These are phyloP conservation scores for Cercospora sojina DNA, from an alignment of 2,329 filamentous ascomycete genomes.

Conservation along the genomic window DNA sequence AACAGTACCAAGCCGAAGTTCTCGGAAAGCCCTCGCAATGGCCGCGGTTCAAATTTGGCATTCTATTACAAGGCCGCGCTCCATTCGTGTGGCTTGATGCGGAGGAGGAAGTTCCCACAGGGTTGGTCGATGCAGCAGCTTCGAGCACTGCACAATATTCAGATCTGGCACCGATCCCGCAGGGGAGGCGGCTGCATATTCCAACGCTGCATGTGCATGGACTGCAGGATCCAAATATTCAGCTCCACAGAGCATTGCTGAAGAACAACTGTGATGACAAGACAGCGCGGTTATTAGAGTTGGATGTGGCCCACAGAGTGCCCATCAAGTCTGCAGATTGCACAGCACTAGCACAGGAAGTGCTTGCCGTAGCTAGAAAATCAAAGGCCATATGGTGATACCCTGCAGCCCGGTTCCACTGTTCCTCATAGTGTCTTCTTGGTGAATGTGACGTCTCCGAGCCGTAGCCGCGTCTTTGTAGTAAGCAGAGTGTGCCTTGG, in stretches of 20 bases:
- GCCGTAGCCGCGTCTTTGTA: neutral
- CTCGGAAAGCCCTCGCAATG: conserved; percentile 9
- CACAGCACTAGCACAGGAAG: conserved; percentile 6
- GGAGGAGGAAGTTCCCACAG: conserved; percentile 29
- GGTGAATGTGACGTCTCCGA: neutral
- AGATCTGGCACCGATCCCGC: conserved; percentile 19
- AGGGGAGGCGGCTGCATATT: conserved; percentile 44
- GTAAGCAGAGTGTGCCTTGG: neutral
- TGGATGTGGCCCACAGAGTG: conserved; percentile 67
- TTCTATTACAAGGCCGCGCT: conserved; percentile 17
- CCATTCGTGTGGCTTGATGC: conserved; percentile 19
- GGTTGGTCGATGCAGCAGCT: conserved; percentile 11
- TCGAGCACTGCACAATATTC: conserved; percentile 9
- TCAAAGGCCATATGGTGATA: conserved; percentile 1
- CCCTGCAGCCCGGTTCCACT: neutral
- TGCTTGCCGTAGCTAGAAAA: conserved; percentile 6
- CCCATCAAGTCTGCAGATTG: conserved; percentile 61
- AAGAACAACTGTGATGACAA: conserved; percentile 56
- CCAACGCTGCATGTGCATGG: conserved; percentile 67
- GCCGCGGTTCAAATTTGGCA: conserved; percentile 17
- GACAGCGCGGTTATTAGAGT: conserved; percentile 59
- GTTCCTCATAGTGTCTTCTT: neutral
- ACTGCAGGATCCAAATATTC: conserved; percentile 55
- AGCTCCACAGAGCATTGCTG: conserved; percentile 54
- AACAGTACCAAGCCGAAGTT: conserved; percentile 17